Conservation (phyloP, 192 early-diverging fungal species). For the Mortierella alpina region DNA sequence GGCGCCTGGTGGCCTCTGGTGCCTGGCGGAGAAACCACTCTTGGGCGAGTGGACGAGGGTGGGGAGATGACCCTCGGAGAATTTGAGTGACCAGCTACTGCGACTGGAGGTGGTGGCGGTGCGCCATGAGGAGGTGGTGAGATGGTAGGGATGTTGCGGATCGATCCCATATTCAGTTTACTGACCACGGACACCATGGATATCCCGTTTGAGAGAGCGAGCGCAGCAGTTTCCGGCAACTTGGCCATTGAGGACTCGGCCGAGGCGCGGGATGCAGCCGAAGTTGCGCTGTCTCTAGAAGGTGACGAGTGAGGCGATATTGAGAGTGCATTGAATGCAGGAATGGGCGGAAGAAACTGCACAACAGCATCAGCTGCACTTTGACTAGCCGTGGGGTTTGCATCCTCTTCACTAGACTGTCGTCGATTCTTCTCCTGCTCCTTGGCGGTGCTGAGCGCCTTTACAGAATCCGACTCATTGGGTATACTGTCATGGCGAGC, state of each 20-base stretch:
- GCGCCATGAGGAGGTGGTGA: constrained; percentile 44
- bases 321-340: constrained; percentile 14
- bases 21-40: constrained; percentile 13
- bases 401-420: too few relatives aligned
- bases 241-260: constrained; percentile 16
- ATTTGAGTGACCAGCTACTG: constrained; percentile 49
- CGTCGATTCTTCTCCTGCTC: background rate
- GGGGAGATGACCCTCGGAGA: constrained; percentile 43
- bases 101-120: constrained; percentile 36
- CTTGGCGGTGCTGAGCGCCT: background rate
- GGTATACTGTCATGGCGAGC: constrained; percentile 8
- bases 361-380: background rate
- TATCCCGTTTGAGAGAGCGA: constrained; percentile 16
- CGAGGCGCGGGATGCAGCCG: background rate
- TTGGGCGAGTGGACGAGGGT: constrained; percentile 6
- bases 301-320: constrained; percentile 5
- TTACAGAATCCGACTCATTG: background rate
- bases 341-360: constrained; percentile 17
- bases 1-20: background rate
- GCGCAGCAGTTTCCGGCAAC: constrained; percentile 30
- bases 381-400: background rate
- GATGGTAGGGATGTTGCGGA: constrained; percentile 44
- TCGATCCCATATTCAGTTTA: constrained; percentile 23
- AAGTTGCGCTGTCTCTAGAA: background rate
- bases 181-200: constrained; percentile 34